Conservation (phyloP, 2,329 filamentous ascomycete species). For the Nemania sp. region DNA sequence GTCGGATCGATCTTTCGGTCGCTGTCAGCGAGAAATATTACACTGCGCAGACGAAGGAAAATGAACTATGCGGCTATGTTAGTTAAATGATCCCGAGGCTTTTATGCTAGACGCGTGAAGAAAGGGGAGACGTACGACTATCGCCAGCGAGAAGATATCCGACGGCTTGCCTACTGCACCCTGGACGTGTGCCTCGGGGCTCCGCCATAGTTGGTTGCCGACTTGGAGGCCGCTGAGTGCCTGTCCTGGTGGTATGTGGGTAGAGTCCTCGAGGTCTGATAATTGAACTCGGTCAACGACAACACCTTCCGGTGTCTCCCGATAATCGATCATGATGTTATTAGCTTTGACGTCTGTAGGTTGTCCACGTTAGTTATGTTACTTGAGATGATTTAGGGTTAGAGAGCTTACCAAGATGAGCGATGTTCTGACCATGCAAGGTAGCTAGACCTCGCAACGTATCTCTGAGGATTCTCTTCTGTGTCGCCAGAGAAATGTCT, state of each 20-base stretch:
- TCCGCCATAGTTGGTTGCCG: slow-evolving; percentile 51
- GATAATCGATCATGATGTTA: slow-evolving; percentile 48
- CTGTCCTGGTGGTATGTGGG: slow-evolving; percentile 42
- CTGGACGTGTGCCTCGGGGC: slow-evolving; percentile 49
- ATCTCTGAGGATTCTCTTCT: slow-evolving; percentile 49
- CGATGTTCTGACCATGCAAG: slow-evolving; percentile 43
- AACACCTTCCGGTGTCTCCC: slow-evolving; percentile 37
- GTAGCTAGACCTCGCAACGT: slow-evolving; percentile 45
- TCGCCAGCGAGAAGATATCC: slow-evolving; percentile 49
- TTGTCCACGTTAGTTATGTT: slow-evolving; percentile 4
- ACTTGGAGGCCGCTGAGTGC: slow-evolving; percentile 42
- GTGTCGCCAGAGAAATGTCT: slow-evolving; percentile 41
- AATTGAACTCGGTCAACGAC: slow-evolving; percentile 44
- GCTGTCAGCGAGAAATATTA: slow-evolving; percentile 46
- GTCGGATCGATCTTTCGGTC: slow-evolving; percentile 43
- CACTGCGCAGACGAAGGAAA: slow-evolving; percentile 46
- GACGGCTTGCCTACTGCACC: slow-evolving; percentile 44
- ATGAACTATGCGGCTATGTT: too few relatives aligned
- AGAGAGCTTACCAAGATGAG: slow-evolving; percentile 39
- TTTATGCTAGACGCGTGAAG: too few relatives aligned
- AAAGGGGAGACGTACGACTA: slow-evolving; percentile 42
- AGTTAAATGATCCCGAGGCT: too few relatives aligned
- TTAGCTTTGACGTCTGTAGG: slow-evolving; percentile 47
- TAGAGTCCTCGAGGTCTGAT: slow-evolving; percentile 47
- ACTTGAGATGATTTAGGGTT: not conserved